Evolutionary conservation across 2,329 filamentous ascomycete species (phyloP).

Genomic region (Aureobasidium subglaciale): DNA sequence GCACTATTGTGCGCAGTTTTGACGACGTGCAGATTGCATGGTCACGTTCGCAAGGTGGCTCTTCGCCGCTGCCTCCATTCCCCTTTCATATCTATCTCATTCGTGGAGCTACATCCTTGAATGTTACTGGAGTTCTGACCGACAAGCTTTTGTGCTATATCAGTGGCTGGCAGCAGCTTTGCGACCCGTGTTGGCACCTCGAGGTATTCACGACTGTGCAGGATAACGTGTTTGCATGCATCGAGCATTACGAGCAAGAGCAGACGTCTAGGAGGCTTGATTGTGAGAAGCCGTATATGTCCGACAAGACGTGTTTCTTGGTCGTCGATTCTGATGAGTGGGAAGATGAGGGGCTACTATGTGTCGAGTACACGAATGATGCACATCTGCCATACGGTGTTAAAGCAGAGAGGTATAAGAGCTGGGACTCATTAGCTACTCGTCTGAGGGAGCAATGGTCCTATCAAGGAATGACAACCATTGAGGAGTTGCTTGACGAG

Average conservation of each 20-base stretch:
- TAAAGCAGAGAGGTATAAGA: background rate
- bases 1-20: background rate
- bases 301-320: background rate
- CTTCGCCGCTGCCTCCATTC: background rate
- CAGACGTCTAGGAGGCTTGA: background rate
- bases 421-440: background rate
- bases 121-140: background rate
- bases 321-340: background rate
- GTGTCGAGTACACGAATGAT: background rate
- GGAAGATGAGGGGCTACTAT: background rate
- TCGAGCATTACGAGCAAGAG: background rate
- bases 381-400: background rate
- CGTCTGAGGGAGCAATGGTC: background rate
- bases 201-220: background rate
- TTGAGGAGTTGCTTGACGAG: background rate
- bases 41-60: background rate
- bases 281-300: background rate
- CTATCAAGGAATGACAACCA: background rate
- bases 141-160: background rate
- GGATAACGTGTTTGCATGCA: background rate
- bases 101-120: background rate
- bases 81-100: background rate
- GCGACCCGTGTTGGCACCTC: background rate
- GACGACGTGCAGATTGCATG: background rate
- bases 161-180: background rate